Evolutionary conservation across 768 basidiomycete genomes (phyloP), one percentile per base, ranked within the genome.

Genomic region (Galerina sulciceps): DNA sequence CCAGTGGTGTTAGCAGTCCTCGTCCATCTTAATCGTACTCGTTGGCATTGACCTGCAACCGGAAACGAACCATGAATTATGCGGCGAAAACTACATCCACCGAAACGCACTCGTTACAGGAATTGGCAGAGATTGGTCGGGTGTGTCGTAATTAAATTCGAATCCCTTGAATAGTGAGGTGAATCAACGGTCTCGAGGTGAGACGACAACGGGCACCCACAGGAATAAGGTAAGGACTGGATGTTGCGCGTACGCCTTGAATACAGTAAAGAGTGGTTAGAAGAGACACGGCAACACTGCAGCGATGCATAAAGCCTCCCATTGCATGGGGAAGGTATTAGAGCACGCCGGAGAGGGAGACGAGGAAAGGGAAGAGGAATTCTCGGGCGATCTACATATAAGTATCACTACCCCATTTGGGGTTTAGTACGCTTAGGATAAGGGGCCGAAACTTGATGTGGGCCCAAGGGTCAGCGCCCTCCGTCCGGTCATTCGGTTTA

Each of bases 31-130:
- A 79, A 46, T 53, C 71, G 69, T 47, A 79, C 68, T 11, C 61
- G 65, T 51, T 77, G 74, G 61, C 78, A 79, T 60, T 79, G 77
- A 26, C 68, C 76, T 76, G 53, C 8, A 18, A 17, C 13, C 36
- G 17, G 17, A 6, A 31, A 50, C 17, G 6, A 31, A 50, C 4
- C 10, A 34, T 23, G 14, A 22, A 13, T 18, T 60, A 36, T 53
- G 36, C 45, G 20, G 20, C 38, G 46, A 17, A 49, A 23, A 31
- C 38, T 36, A 22, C 6, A 31, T 20, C 5, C 17, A 11, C 17
- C 3, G 18, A 18, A 18, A 57, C 67, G 14, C 20, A 75, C 75
- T 67, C 49, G 75, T 74, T 26, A 76, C 64, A 18, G 76, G 76
- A 53, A 76, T 58, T 1, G 69, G 65, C 6, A 70, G 66, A 14